Evolutionary conservation across 306 rosid species (phyloP), one percentile per base, ranked within the genome.

Genomic region (Prunus davidiana): DNA sequence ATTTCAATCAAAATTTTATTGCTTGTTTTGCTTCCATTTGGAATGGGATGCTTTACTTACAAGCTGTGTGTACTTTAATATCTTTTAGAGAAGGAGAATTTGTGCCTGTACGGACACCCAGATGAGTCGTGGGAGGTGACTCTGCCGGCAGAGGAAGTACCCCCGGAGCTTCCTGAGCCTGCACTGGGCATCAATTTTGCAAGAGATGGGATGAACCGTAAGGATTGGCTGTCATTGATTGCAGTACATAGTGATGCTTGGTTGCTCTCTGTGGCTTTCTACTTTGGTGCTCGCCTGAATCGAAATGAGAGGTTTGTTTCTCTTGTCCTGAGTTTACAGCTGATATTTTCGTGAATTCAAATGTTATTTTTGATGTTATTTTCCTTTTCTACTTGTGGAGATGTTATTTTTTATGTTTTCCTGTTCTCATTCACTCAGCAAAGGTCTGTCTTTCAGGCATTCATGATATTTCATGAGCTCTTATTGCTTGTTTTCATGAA

Each of bases 181-280:
- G 87, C 87, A 20, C 32, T 81, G 83, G 88, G 96, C 16, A 88
- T 90, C 79, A 88, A 88, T 80, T 90, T 84, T 57, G 89, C 92
- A 2, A 87, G 92, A 82, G 89, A 87, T 74, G 89, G 89, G 78
- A 80, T 90, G 89, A 77, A 75, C 47, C 84, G 90, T 19, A 81
- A 70, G 54, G 91, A 84, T 46, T 89, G 94, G 94, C 84, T 89
- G 64, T 87, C 89, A 2, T 61, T 87, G 88, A 88, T 86, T 76
- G 92, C 93, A 4, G 88, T 83, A 72, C 89, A 89, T 69, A 79
- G 88, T 22, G 91, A 87, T 78, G 85, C 86, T 69, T 89, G 94
- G 91, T 69, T 87, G 83, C 77, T 84, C 65, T 84, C 91, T 19
- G 90, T 87, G 55, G 89, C 91, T 58, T 89, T 86, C 80, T 89